Evolutionary conservation across 2,329 filamentous ascomycete genomes (phyloP).

Genomic region (Scleromitrula shiraiana): DNA sequence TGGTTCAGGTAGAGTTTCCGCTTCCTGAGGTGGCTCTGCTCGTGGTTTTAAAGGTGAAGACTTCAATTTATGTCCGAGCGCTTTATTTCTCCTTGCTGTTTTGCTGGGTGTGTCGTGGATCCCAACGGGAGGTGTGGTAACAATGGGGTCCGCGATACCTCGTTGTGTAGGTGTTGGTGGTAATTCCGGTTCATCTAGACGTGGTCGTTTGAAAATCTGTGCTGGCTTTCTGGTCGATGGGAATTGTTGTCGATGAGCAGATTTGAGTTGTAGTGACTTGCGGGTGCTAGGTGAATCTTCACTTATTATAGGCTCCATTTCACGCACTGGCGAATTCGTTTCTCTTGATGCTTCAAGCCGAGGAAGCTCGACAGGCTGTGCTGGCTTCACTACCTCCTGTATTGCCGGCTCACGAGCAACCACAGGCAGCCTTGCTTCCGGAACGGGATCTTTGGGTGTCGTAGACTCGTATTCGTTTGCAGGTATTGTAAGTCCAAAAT

Average conservation of each 20-base stretch:
- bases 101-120: slow-evolving; percentile 54
- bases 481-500: neutral
- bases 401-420: neutral
- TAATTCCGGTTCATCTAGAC: slow-evolving; percentile 51
- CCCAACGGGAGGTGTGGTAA: slow-evolving; percentile 47
- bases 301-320: slow-evolving; percentile 2
- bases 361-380: neutral
- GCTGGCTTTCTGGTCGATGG: neutral
- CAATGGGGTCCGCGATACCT: slow-evolving; percentile 42
- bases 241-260: slow-evolving; percentile 1
- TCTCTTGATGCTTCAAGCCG: neutral
- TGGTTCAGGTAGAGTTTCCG: neutral
- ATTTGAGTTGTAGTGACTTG: slow-evolving; percentile 5
- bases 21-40: slow-evolving; percentile 10
- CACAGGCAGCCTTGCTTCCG: neutral
- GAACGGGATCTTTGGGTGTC: slow-evolving; percentile 2
- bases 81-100: slow-evolving; percentile 35
- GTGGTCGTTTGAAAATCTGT: neutral
- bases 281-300: slow-evolving; percentile 4
- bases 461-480: neutral
- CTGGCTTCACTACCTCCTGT: neutral
- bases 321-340: no score
- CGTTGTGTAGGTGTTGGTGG: slow-evolving; percentile 48
- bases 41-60: slow-evolving; percentile 29
- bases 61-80: slow-evolving; percentile 21